Evolutionary conservation across 148 eudicot species (phyloP), one percentile per base, ranked within the genome.

Genomic region (Rheum nobile): DNA sequence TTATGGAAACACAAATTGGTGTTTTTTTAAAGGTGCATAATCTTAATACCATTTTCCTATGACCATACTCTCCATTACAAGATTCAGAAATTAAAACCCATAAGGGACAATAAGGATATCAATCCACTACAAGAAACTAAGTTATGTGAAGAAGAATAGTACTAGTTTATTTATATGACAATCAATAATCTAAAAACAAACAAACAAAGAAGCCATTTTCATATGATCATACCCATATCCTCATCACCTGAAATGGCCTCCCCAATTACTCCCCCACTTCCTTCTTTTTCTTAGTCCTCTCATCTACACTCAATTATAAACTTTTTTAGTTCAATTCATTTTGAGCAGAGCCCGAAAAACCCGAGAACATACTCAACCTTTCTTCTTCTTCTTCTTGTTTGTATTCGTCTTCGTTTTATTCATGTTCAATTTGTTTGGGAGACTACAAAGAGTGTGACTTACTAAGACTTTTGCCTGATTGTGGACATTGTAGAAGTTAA

Each of bases 371-470:
- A n/a, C n/a, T 14, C 63, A 26, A 55, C 12, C 4, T 26, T 22
- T 55, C 65, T 55, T 55, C 31, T 55, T 44, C 48, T 44, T 50
- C 22, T 19, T 50, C 55, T 50, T 42, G 16, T 42, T 10, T 11
- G 16, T 11, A 42, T 42, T 55, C 65, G 14, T 22, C 31, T 26
- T 55, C 31, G 65, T 26, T 55, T 55, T 55, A 26, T 55, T 26
- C 29, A 1, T 93, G 98, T 57, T 93, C 98, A 7, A 84, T 93
- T 38, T 93, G 98, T 65, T 77, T 93, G 57, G 92, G 78, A 10
- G 93, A 93, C 57, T 90, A 93, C 37, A 90, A 82, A 70, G 81
- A 78, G 19, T 84, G 67, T 17, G 98, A 93, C 71, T 80, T 75
- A 72, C 75, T 93, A 7, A 80, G 98, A 76, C 46, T 79, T 16